Base-by-base conservation (phyloP, 2,329 filamentous ascomycete species). In the Capronia epimyces region DNA sequence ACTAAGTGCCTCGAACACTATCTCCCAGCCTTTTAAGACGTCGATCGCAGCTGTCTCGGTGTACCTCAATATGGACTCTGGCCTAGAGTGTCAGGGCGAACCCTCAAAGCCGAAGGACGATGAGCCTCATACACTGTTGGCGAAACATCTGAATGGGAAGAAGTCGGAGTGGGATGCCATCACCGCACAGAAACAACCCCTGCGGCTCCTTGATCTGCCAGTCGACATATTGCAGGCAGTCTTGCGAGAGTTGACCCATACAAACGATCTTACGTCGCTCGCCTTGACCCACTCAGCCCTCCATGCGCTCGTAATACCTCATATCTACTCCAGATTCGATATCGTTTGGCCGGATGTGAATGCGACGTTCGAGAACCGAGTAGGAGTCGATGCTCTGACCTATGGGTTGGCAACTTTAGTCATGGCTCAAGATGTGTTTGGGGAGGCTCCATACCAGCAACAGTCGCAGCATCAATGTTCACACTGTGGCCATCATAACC, bases 261-360 rank as follows among this genome's bases (percentile, higher is more conserved):
- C 86, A 3, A 91, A 89, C 66, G 87, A 93, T 66, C 75, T 93
- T 54, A 88, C 85, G 0, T 82, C 86, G 12, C 76, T 93, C 34
- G 86, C 87, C 12, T 75, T 89, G 52, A 86, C 86, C 37, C 87
- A 89, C 69, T 89, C 87, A 12, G 82, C 83, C 22, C 77, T 94
- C 10, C 86, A 93, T 69, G 75, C 77, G 37, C 77, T 93, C 48
- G 81, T 86, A 0, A 82, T 88, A 20, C 87, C 87, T 15, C 81
- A 84, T 61, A 89, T 93, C 58, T 93, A 93, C 70, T 86, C 85
- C 15, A 81, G 86, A 53, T 93, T 93, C 68, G 87, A 93, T 64
- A 93, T 93, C 57, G 85, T 91, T 36, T 93, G 88, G 88, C 87
- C 87, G 0, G 87, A 91, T 63, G 80, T 80, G 25, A 77, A 79